These are phyloP conservation scores for Euptelea pleiosperma DNA, from an alignment of 164 flowering plant genomes.

Conservation along the genomic window DNA sequence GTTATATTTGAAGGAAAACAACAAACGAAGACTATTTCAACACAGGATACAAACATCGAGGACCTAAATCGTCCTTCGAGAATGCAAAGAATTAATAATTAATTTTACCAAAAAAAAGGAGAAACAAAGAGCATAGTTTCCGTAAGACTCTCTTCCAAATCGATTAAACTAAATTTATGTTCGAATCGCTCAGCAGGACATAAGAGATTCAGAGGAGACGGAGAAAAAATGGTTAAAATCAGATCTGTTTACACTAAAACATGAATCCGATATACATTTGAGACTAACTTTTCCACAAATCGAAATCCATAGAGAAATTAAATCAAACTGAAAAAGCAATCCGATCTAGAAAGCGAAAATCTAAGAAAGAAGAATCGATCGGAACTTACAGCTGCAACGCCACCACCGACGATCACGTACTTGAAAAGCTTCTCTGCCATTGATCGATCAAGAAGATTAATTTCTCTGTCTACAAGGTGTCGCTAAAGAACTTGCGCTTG, in stretches of 20 bases:
- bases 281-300: neutral
- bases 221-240: neutral
- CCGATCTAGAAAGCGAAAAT: neutral
- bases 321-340: neutral
- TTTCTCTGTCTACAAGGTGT: no score
- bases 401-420: conserved; percentile 93
- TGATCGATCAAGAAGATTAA: conserved; percentile 4
- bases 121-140: no score
- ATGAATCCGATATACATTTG: neutral
- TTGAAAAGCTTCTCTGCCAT: conserved; percentile 89
- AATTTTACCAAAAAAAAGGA: no score
- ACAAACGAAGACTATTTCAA: neutral
- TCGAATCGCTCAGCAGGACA: neutral
- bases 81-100: no score
- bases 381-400: conserved; percentile 81
- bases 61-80: no score
- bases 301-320: neutral
- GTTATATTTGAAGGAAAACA: neutral
- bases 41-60: no score
- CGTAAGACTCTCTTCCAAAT: no score
- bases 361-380: neutral
- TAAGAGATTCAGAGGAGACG: neutral
- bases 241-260: neutral
- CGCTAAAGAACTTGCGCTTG: no score
- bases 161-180: neutral